Evolutionary conservation across 768 basidiomycete genomes (phyloP), one percentile per base, ranked within the genome.

Genomic region (Lyophyllum decastes): DNA sequence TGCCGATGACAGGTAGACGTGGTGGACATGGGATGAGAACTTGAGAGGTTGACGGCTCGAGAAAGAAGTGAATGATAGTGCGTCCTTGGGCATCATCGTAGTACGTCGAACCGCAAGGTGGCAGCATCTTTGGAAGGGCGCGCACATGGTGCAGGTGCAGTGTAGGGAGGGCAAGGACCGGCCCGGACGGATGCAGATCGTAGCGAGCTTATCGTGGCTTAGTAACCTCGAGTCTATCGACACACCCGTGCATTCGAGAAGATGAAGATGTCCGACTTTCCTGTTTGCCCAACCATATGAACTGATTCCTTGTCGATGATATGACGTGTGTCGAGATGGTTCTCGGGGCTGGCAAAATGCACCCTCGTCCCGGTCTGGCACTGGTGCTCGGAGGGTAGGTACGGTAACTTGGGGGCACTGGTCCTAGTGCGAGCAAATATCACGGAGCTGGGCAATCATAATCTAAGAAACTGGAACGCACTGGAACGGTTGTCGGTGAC

Each of bases 131-230:
- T 56, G 54, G 61, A 59, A 55, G 60, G 21, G 43, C 33, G 35
- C 40, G 41, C 44, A 45, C 16, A n/a, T 26, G 41, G 41, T 40
- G 35, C 52, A 46, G 34, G 44, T 49, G 25, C 35, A 6, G 14
- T 33, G 33, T 25, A 30, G 47, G 44, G 43, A 46, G 25, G 10
- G 21, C 22, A 45, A 47, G 24, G 21, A 14, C 40, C 54, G 49
- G 43, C 4, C 26, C 27, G 38, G 43, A 35, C 33, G 35, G 40
- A 52, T 38, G 45, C 33, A 48, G 12, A 14, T 57, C 50, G n/a
- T 34, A 52, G n/a, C 21, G 45, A 62, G 61, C 55, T 50, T 60
- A 62, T 62, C 61, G 49, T 12, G 17, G 34, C 22, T 22, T 33
- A 24, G n/a, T 22, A 54, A 53, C 46, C 44, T n/a, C 19, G 34